Percentiles rank a stretch among this genome's conserved stretches.
Conservation (phyloP, 1,284 basidiomycete species). For the Clitocybe nebularis region DNA sequence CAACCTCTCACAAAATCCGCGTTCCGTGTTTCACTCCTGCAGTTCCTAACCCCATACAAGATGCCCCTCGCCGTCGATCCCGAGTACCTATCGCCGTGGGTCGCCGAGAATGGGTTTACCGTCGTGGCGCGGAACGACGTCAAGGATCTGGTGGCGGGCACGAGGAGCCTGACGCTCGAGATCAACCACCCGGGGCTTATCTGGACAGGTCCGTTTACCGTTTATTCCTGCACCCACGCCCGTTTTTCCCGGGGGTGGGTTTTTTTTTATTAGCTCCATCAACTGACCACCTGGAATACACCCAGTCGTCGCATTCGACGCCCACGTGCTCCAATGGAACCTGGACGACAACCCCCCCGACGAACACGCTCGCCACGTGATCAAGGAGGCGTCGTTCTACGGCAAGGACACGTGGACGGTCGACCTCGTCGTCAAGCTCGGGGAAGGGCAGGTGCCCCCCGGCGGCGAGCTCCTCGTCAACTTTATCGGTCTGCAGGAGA, state of each 20-base stretch:
- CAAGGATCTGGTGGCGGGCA: slow-evolving; percentile 55
- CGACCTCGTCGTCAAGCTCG: slow-evolving; percentile 63
- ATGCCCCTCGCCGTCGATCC: slow-evolving; percentile 55
- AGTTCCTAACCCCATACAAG: slow-evolving; percentile 80
- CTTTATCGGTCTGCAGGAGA: slow-evolving; percentile 72
- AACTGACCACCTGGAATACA: too few species aligned
- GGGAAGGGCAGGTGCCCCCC: slow-evolving; percentile 19
- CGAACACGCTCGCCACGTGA: slow-evolving; percentile 78
- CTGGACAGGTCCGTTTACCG: slow-evolving; percentile 67
- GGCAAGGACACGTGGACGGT: slow-evolving; percentile 71
- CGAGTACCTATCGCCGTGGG: slow-evolving; percentile 52
- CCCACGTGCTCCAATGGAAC: slow-evolving; percentile 86
- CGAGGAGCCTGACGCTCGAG: slow-evolving; percentile 67
- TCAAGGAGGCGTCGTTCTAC: slow-evolving; percentile 88
- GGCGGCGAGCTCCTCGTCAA: slow-evolving; percentile 42
- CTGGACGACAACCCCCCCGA: slow-evolving; percentile 73
- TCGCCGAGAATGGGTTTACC: slow-evolving; percentile 43
- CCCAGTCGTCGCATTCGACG: slow-evolving; percentile 85
- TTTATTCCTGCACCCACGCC: too few species aligned
- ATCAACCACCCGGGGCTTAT: slow-evolving; percentile 84
- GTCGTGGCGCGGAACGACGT: slow-evolving; percentile 61
- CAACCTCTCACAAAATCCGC: too few species aligned
- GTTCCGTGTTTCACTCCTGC: too few species aligned
- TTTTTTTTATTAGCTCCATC: slow-evolving; percentile 2
- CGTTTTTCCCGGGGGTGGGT: too few species aligned